Conservation (phyloP, 1,139 yeast species). For the Blastobotrys proliferans region DNA sequence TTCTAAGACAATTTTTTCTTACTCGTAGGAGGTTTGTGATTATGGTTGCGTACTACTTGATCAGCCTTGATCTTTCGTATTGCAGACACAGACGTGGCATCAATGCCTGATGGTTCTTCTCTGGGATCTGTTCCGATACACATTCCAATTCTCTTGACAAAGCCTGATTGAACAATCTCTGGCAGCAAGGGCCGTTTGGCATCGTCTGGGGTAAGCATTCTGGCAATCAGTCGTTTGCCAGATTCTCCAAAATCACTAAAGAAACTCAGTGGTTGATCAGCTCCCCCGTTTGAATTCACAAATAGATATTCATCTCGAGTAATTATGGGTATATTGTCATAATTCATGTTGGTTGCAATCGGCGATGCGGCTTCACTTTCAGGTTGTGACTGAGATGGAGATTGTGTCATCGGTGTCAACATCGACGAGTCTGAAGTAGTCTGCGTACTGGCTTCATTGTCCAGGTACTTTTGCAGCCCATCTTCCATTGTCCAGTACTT, state of each 20-base stretch:
- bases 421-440: not conserved
- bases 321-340: conserved; percentile 1
- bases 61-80: conserved; percentile 16
- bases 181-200: conserved; percentile 64
- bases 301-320: conserved; percentile 6
- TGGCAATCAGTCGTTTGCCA: conserved; percentile 26
- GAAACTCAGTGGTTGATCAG: conserved; percentile 16
- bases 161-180: conserved; percentile 71
- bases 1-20: conserved; percentile 3
- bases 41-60: conserved; percentile 22
- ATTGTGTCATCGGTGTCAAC: not conserved
- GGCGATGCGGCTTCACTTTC: conserved; percentile 2
- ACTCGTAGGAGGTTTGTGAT: conserved; percentile 23
- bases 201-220: conserved; percentile 71
- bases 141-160: conserved; percentile 70
- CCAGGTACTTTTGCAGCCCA: conserved; percentile 42
- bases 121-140: conserved; percentile 50
- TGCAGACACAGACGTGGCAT: conserved; percentile 16
- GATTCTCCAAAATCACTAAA: conserved; percentile 30
- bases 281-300: conserved; percentile 3
- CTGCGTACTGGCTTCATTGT: not conserved
- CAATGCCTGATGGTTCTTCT: conserved; percentile 16
- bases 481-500: conserved; percentile 71
- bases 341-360: not conserved
- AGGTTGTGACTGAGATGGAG: not conserved